A percentile compares a stretch with the other conserved stretches of the same genome.
phyloP scores from a whole-genome alignment of 768 basidiomycete species.

The Panellus pusillus region DNA sequence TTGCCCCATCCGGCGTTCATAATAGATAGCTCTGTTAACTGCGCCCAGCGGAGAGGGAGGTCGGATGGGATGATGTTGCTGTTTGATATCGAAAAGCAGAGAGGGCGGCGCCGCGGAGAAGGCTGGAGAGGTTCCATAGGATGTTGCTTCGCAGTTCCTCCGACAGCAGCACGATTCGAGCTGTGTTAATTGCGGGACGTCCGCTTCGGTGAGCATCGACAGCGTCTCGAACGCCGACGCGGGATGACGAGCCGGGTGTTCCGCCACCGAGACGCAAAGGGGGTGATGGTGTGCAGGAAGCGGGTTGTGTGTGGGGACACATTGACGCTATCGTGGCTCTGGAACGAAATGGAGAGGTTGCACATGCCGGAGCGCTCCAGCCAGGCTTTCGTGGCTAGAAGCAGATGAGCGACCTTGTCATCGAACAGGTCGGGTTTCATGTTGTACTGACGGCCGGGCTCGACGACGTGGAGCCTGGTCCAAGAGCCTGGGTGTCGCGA shows the following conservation, averaged over 20 bases:
- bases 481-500: no score
- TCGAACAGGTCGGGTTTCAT: background rate
- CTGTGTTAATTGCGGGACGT: constrained; percentile 3
- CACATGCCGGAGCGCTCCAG: no score
- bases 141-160: background rate
- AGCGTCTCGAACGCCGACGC: background rate
- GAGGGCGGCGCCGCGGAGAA: background rate
- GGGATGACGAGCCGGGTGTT: no score
- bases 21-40: background rate
- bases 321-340: no score
- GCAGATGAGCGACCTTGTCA: background rate
- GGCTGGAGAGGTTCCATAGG: background rate
- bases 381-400: no score
- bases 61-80: background rate
- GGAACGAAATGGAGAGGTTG: no score
- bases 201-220: background rate
- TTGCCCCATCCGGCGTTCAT: background rate
- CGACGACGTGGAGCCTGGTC: no score
- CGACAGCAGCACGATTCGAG: no score
- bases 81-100: background rate
- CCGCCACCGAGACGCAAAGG: no score
- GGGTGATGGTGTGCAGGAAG: no score
- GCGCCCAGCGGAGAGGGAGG: background rate
- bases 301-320: background rate
- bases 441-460: background rate